Evolutionary conservation across 148 eudicot species (phyloP).

Genomic region (Simmondsia chinensis): DNA sequence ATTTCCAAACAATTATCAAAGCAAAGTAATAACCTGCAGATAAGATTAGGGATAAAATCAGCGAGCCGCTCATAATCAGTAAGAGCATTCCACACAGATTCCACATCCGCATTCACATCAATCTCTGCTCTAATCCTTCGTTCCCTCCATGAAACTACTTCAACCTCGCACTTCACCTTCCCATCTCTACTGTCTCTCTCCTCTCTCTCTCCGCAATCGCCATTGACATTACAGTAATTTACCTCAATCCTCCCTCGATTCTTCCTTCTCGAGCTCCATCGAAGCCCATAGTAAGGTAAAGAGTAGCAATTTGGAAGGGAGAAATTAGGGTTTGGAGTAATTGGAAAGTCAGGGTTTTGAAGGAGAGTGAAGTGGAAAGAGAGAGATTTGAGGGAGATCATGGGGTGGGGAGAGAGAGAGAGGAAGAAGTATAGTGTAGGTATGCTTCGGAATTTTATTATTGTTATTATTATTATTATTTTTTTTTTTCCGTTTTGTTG

Average conservation of each 20-base stretch:
- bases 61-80: constrained; percentile 97
- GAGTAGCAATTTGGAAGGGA: background rate
- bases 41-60: constrained; percentile 89
- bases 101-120: constrained; percentile 57
- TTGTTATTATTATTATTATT: too few relatives aligned
- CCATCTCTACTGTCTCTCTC: constrained; percentile 46
- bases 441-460: too few relatives aligned
- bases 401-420: constrained; percentile 5
- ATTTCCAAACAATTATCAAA: background rate
- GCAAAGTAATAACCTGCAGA: constrained; percentile 46
- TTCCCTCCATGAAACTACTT: constrained; percentile 94
- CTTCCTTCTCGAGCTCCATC: constrained; percentile 12
- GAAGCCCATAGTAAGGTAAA: constrained; percentile 4
- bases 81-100: constrained; percentile 79
- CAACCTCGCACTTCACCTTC: constrained; percentile 69
- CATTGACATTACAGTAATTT: constrained; percentile 9
- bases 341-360: constrained; percentile 12
- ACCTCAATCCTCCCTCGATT: background rate
- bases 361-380: constrained; percentile 8
- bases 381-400: constrained; percentile 8
- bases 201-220: constrained; percentile 17
- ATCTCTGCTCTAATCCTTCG: constrained; percentile 65
- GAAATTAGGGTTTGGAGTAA: constrained; percentile 9
- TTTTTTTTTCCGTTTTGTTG: too few relatives aligned
- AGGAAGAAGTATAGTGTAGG: too few relatives aligned